Percentiles rank a stretch among this genome's conserved stretches.
These are phyloP conservation scores for Phellopilus nigrolimitatus DNA, from an alignment of 1,284 basidiomycete genomes.

Conservation along the genomic window DNA sequence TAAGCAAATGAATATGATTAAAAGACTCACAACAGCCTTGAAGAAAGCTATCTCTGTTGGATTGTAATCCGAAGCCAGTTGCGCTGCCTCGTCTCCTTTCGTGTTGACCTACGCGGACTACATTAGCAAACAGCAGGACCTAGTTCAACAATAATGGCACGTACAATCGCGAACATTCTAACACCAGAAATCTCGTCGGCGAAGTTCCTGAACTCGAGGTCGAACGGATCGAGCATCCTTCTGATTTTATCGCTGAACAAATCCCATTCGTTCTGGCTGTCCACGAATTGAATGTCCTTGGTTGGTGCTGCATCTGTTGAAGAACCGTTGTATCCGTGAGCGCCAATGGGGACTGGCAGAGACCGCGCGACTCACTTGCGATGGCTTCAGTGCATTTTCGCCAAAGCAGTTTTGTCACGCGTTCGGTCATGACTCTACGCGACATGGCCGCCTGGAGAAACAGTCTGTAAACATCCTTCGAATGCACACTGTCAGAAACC, in stretches of 20 bases:
- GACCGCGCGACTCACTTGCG: conserved; percentile 37
- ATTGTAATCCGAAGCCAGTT: conserved; percentile 77
- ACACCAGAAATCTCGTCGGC: conserved; percentile 61
- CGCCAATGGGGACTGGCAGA: background rate
- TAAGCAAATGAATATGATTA: background rate
- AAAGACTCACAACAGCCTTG: conserved; percentile 62
- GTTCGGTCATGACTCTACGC: conserved; percentile 56
- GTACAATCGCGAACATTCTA: conserved; percentile 62
- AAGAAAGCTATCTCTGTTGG: conserved; percentile 76
- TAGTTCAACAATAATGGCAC: conserved; percentile 22
- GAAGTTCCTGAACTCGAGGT: conserved; percentile 62
- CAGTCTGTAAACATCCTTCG: conserved; percentile 60
- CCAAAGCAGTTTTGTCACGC: conserved; percentile 62
- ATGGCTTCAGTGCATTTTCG: conserved; percentile 60
- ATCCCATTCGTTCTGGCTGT: conserved; percentile 49
- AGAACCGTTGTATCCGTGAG: no score
- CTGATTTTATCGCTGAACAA: conserved; percentile 58
- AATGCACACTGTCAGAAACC: conserved; percentile 33
- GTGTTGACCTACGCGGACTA: conserved; percentile 55
- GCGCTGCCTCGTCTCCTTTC: conserved; percentile 73
- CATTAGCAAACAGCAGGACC: background rate
- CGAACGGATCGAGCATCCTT: conserved; percentile 54
- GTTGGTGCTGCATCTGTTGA: conserved; percentile 40
- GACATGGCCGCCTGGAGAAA: conserved; percentile 76
- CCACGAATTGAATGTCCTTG: conserved; percentile 39